phyloP scores from a whole-genome alignment of 257 asterid genomes.

The Petunia axillaris region DNA sequence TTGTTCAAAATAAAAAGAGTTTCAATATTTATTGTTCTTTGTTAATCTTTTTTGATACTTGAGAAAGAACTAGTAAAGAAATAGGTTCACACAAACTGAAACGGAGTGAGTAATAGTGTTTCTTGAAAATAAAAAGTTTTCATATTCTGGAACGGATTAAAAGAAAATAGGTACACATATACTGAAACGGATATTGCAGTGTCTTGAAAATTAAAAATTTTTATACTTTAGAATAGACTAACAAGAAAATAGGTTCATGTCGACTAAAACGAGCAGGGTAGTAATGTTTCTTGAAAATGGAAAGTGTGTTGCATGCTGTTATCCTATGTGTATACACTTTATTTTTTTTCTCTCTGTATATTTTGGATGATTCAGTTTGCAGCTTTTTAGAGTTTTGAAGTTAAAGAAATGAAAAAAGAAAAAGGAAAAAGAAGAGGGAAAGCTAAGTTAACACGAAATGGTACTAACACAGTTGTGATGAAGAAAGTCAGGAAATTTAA shows the following conservation, averaged over 20 bases:
- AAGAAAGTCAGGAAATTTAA: conserved; percentile 19
- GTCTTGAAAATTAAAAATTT: too few species aligned
- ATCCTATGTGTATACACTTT: conserved; percentile 44
- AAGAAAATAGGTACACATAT: too few species aligned
- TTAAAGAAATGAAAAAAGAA: conserved; percentile 32
- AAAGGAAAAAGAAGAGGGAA: conserved; percentile 17
- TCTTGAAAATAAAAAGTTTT: too few species aligned
- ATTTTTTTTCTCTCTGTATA: conserved; percentile 36
- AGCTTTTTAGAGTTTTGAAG: conserved; percentile 44
- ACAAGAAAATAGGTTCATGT: too few species aligned
- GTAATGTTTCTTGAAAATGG: conserved; percentile 31
- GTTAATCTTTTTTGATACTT: conserved; percentile 1
- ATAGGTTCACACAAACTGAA: too few species aligned
- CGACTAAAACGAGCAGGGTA: too few species aligned
- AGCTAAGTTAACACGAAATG: conserved; percentile 62
- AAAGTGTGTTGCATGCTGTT: conserved; percentile 52
- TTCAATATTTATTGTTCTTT: conserved; percentile 22
- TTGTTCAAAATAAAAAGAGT: not conserved
- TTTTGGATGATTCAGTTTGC: conserved; percentile 51
- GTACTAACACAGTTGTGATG: conserved; percentile 24
- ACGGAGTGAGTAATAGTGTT: too few species aligned
- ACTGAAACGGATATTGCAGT: too few species aligned
- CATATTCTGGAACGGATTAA: too few species aligned
- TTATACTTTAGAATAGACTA: too few species aligned
- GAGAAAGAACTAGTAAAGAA: too few species aligned